phyloP scores from a whole-genome alignment of 1,139 yeast species.

The Nakaseomyces uthaithaninus region DNA sequence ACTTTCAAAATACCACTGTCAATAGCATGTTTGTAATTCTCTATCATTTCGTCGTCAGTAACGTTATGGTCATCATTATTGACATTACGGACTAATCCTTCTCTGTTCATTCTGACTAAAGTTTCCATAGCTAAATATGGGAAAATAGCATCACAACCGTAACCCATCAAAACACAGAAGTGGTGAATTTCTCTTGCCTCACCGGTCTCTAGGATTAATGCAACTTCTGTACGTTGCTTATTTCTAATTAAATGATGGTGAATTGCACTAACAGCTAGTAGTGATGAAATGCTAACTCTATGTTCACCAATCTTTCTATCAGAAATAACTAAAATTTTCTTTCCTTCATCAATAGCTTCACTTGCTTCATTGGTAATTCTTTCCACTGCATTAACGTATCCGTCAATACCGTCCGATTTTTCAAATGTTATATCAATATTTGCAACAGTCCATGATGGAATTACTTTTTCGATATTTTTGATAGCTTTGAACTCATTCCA shows the following conservation, averaged over 20 bases:
- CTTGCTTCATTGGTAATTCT: slow-evolving; percentile 84
- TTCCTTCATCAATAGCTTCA: slow-evolving; percentile 67
- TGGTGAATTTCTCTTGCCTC: slow-evolving; percentile 98
- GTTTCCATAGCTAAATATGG: slow-evolving; percentile 94
- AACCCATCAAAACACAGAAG: slow-evolving; percentile 87
- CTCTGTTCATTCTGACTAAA: slow-evolving; percentile 72
- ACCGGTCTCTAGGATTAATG: slow-evolving; percentile 83
- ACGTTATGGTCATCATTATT: slow-evolving; percentile 34
- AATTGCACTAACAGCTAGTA: slow-evolving; percentile 93
- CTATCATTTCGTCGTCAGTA: slow-evolving; percentile 51
- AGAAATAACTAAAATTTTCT: slow-evolving; percentile 66
- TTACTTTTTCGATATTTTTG: slow-evolving; percentile 58
- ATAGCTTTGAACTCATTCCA: slow-evolving; percentile 68
- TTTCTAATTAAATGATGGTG: slow-evolving; percentile 95
- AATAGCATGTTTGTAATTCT: slow-evolving; percentile 72
- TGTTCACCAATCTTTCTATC: slow-evolving; percentile 56
- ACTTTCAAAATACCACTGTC: slow-evolving; percentile 92
- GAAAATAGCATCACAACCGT: slow-evolving; percentile 94
- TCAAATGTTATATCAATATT: slow-evolving; percentile 85
- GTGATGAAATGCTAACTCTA: slow-evolving; percentile 76
- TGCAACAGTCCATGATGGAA: slow-evolving; percentile 80
- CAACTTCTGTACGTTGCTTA: slow-evolving; percentile 93
- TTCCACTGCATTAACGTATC: slow-evolving; percentile 79
- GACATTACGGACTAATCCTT: slow-evolving; percentile 60
- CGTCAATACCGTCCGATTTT: slow-evolving; percentile 72